Evolutionary conservation across 306 rosid species (phyloP), one percentile per base, ranked within the genome.

Genomic region (Begonia fuchsioides): DNA sequence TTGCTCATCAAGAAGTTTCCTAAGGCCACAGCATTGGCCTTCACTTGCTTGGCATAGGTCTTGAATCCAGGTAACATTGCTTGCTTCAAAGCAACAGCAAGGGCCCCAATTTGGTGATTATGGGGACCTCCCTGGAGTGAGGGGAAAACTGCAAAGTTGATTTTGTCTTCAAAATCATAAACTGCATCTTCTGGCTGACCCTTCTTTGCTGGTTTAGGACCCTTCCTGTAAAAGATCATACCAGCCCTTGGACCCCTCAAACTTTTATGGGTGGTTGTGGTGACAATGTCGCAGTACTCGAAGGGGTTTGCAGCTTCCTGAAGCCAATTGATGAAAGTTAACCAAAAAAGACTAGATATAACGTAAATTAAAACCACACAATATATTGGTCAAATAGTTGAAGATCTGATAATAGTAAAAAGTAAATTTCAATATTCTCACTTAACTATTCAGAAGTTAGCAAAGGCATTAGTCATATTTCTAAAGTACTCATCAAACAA

Each of bases 61-160:
- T 83, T 87, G 86, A 83, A 87, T 8, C 73, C 96, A 0, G 94
- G 88, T 0, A 72, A 12, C 59, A 40, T 52, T 38, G 88, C 70
- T 79, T 83, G 96, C 60, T 87, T 87, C 60, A 87, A 51, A 52
- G 94, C 96, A 54, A 87, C 96, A 55, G 93, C 96, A 10, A 87
- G 83, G 43, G 96, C 94, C 15, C 94, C 96, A 32, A 87, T 87
- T 76, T 87, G 94, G 72, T 83, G 96, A 56, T 87, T 87, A 66
- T 87, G 96, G 60, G 96, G 96, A 58, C 96, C 94, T 39, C 96
- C 96, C 63, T 87, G 96, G 51, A 83, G 96, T 55, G 96, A 69
- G 2, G 96, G 96, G 72, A 87, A 87, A 43, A 87, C 96, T 9
- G 96, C 75, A 56, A 82, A 87, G 76, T 87, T 87, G 73, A 82